Evolutionary conservation across 306 rosid genomes (phyloP).

Genomic region (Medicago lupulina): DNA sequence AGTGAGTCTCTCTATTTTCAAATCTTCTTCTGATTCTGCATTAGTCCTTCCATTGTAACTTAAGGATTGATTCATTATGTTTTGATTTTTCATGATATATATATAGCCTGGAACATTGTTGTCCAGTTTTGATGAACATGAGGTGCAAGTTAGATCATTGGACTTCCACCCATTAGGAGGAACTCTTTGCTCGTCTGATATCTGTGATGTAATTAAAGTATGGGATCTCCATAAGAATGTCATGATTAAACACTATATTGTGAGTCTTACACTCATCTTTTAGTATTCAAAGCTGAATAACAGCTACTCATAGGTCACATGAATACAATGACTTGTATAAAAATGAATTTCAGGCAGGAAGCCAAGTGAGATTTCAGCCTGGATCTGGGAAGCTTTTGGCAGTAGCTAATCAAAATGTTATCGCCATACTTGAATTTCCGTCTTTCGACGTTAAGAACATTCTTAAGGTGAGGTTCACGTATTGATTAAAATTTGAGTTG

Average conservation of each 20-base stretch:
- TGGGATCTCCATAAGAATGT: neutral
- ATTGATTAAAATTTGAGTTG: neutral
- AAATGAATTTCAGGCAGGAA: constrained; percentile 3
- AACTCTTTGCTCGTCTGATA: neutral
- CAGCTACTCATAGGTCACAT: neutral
- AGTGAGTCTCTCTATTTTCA: constrained; percentile 5
- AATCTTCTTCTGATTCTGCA: neutral
- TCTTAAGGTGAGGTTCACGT: neutral
- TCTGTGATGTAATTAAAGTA: neutral
- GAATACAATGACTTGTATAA: neutral
- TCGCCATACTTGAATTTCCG: neutral
- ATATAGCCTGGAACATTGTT: neutral
- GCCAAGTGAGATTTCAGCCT: constrained; percentile 15
- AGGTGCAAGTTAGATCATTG: neutral
- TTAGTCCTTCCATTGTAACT: neutral
- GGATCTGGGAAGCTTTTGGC: neutral
- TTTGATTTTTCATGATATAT: neutral
- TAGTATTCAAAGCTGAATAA: neutral
- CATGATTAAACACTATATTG: neutral
- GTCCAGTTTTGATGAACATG: neutral
- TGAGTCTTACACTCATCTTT: neutral
- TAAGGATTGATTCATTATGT: neutral
- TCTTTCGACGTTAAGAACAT: neutral
- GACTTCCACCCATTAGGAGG: constrained; percentile 2
- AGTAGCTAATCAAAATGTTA: neutral